Evolutionary conservation across 495 filamentous ascomycete genomes (phyloP).

Genomic region (Trichoderma virens): DNA sequence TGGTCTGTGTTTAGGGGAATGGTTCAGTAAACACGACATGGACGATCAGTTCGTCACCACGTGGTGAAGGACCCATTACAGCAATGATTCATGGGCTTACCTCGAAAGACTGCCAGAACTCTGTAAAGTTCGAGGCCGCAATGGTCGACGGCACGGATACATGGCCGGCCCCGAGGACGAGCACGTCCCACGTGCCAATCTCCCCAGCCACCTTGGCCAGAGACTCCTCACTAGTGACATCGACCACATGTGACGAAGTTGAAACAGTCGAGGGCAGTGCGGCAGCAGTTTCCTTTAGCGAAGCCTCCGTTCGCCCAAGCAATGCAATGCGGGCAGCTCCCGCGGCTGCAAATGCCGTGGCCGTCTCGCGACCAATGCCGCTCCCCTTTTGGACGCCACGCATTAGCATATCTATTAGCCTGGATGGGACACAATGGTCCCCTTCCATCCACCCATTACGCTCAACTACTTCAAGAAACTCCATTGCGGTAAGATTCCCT

Average conservation of each 20-base stretch:
- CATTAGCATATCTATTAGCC: neutral
- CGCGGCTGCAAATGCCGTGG: constrained; percentile 23
- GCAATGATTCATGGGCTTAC: neutral
- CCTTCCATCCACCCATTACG: no score
- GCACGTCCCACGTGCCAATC: neutral
- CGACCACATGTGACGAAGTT: neutral
- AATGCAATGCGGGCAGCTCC: constrained; percentile 17
- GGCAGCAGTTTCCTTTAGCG: neutral
- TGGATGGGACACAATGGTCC: no score
- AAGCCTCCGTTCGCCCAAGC: neutral
- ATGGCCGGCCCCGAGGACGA: neutral
- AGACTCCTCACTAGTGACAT: neutral
- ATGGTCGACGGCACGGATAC: neutral
- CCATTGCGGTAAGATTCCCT: no score
- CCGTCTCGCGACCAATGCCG: constrained; percentile 26
- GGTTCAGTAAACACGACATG: no score
- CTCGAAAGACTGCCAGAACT: neutral
- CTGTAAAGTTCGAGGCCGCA: neutral
- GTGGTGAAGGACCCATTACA: no score
- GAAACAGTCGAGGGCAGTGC: neutral
- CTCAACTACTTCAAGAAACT: no score
- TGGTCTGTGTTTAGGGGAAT: neutral
- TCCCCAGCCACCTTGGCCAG: neutral
- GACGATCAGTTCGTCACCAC: no score
- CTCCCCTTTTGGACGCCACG: constrained; percentile 14